Evolutionary conservation across 768 basidiomycete genomes (phyloP).

Genomic region (Amanita phalloides): DNA sequence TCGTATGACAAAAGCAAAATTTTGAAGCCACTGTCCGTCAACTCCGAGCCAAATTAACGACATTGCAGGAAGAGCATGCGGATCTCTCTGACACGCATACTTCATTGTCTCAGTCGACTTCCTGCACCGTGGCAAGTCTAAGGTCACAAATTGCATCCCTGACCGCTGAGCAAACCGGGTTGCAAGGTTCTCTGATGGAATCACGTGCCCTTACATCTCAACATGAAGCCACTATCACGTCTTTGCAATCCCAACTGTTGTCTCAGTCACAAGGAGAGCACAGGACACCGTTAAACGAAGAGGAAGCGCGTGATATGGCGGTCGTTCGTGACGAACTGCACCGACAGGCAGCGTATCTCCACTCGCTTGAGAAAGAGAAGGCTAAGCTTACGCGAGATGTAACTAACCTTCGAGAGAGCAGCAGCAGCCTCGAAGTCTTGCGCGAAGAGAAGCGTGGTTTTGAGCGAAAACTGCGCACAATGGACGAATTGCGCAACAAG

Average conservation of each 20-base stretch:
- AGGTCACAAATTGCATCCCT: constrained; percentile 40
- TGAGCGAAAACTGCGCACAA: constrained; percentile 36
- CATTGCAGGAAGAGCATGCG: constrained; percentile 45
- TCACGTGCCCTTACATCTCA: neutral
- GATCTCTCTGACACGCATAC: constrained; percentile 53
- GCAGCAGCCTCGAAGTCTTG: constrained; percentile 58
- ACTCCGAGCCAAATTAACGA: constrained; percentile 35
- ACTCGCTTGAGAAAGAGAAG: constrained; percentile 49
- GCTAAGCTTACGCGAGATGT: constrained; percentile 45
- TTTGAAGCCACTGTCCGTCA: constrained; percentile 40
- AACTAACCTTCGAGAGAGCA: constrained; percentile 36
- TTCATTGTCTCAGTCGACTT: constrained; percentile 32
- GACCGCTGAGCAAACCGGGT: constrained; percentile 25
- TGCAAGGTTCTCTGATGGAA: constrained; percentile 26
- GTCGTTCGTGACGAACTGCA: constrained; percentile 61
- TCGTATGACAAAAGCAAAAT: constrained; percentile 25
- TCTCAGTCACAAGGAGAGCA: constrained; percentile 40
- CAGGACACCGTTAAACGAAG: constrained; percentile 23
- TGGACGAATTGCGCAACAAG: constrained; percentile 46
- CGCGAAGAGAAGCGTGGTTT: constrained; percentile 64
- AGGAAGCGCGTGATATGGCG: constrained; percentile 44
- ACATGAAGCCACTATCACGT: constrained; percentile 1
- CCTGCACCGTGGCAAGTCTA: constrained; percentile 40
- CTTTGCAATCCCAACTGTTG: constrained; percentile 23
- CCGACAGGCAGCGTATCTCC: constrained; percentile 52